Conservation (phyloP, 192 early-diverging fungal species). For the Pilobolus umbonatus region DNA sequence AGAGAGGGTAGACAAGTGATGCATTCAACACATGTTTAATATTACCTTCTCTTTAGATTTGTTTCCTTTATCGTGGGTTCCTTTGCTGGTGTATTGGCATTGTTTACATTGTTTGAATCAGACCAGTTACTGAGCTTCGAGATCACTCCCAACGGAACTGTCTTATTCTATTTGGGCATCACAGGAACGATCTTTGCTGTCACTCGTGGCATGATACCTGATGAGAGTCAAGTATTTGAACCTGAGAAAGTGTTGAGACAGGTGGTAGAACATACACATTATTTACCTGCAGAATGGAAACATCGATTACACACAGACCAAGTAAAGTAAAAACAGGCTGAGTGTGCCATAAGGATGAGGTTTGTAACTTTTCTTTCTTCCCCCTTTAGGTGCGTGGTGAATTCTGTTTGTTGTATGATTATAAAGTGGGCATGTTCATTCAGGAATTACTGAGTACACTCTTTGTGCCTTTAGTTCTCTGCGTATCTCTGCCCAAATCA, state of each 20-base stretch:
- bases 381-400: constrained; percentile 62
- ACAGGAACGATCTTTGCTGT: constrained; percentile 82
- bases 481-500: constrained; percentile 67
- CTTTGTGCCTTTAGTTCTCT: constrained; percentile 81
- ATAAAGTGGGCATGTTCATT: constrained; percentile 73
- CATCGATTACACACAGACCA: constrained; percentile 76
- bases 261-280: constrained; percentile 86
- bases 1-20: background rate
- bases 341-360: too few species aligned
- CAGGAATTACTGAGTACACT: constrained; percentile 79
- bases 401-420: constrained; percentile 75
- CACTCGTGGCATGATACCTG: constrained; percentile 74
- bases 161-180: constrained; percentile 91
- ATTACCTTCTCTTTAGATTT: constrained; percentile 53
- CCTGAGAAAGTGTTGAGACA: constrained; percentile 70
- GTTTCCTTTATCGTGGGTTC: constrained; percentile 86
- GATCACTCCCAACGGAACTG: constrained; percentile 81
- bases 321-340: constrained; percentile 32
- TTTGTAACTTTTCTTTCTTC: background rate
- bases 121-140: constrained; percentile 88
- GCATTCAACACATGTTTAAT: background rate
- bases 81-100: constrained; percentile 78
- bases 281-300: constrained; percentile 83
- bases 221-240: constrained; percentile 78
- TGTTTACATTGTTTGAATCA: constrained; percentile 80